Evolutionary conservation across 1,284 basidiomycete genomes (phyloP).

Genomic region (Trichosporon sp.): DNA sequence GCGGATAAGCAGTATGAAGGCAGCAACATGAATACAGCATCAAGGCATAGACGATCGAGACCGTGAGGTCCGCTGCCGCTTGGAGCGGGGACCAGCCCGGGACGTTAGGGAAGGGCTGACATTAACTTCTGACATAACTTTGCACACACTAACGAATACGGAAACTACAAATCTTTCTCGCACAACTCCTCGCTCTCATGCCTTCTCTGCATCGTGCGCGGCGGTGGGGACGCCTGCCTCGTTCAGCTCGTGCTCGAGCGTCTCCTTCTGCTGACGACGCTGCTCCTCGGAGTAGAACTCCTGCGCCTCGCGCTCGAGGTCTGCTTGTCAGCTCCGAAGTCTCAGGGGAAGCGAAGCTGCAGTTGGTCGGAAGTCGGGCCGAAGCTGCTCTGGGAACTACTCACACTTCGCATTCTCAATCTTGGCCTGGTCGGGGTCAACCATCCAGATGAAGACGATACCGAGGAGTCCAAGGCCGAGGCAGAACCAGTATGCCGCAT

Average conservation of each 20-base stretch:
- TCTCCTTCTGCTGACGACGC: conserved; percentile 1
- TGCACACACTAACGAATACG: background rate
- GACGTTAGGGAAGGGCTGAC: too few relatives aligned
- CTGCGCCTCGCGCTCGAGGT: conserved; percentile 17
- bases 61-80: too few relatives aligned
- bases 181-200: background rate
- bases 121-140: background rate
- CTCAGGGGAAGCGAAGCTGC: too few relatives aligned
- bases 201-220: background rate
- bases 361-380: background rate
- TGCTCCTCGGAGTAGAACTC: conserved; percentile 15
- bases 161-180: background rate
- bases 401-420: conserved; percentile 21
- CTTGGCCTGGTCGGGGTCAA: conserved; percentile 20
- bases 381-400: background rate
- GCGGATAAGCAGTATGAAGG: conserved; percentile 5
- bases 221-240: background rate
- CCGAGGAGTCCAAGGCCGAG: conserved; percentile 14
- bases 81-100: too few relatives aligned
- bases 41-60: background rate
- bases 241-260: conserved; percentile 1
- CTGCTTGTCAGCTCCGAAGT: background rate
- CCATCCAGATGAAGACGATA: conserved; percentile 12
- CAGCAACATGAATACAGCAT: too few relatives aligned
- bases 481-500: conserved; percentile 20